Evolutionary conservation across 345 rosid genomes (phyloP), one percentile per base, ranked within the genome.

Genomic region (Populus simonii): DNA sequence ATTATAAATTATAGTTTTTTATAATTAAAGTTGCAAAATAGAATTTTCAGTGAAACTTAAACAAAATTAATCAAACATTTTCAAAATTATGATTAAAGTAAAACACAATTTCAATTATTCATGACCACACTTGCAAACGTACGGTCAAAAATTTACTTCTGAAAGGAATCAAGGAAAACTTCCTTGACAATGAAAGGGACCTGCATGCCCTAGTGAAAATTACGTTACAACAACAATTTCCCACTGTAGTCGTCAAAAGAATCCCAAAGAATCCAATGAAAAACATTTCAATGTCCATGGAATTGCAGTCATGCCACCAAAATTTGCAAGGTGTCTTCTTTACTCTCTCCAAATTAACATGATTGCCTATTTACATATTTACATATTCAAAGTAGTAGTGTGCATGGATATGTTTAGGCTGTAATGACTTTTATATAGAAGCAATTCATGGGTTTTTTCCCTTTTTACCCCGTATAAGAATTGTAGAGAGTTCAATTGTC

Each of bases 401-500:
- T 12, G 17, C 17, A 45, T 45, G 8, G n/a, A 29, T 29, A 67
- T 68, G 23, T 70, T 68, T 57, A 76, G 73, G 76, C 16, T 43
- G 73, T 63, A 71, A 20, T 31, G n/a, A 39, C 1, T 74, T 62
- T 69, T 36, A 16, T 66, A 7, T 49, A 27, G 25, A 27, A 74
- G 36, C 61, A 78, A 80, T 6, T 33, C 11, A 45, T 62, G 31
- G 2, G 31, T 20, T 4, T n/a, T n/a, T 15, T n/a, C 49, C 17
- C 8, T 9, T 27, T 9, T n/a, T 11, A 8, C 49, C 70, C 27
- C n/a, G 23, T 29, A 31, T 7, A 75, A 66, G 55, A 27, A 53
- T 36, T 51, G 23, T 47, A 61, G 69, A 70, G 63, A 75, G 80
- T 73, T 86, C 83, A 83, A 84, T 73, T 86, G 87, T 83, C 84